Base-by-base conservation (phyloP, 305 asterid species). In the Solanum aculeatissimum region DNA sequence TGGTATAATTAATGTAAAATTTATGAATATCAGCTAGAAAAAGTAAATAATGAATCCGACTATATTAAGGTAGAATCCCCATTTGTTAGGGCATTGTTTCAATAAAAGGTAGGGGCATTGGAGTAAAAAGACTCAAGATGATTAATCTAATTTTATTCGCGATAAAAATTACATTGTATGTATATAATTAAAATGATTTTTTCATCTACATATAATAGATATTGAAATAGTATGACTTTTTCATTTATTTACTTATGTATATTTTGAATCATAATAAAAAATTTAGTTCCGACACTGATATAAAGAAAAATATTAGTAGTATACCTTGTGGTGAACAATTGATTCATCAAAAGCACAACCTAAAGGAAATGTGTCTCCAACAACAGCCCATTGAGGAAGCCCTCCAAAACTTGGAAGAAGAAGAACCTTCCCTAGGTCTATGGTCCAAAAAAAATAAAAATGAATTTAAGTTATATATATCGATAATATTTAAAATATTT, bases 341-440 rank as follows among this genome's bases (percentile, higher is more conserved):
- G 93, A 92, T 80, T 89, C 90, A 84, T 92, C 93, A 55, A 92
- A 92, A 79, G 91, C 90, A 84, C 94, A 90, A 7, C 93, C 94
- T 58, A 92, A 84, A 1, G 92, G 92, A 84, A 88, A 90, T 47
- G 94, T 91, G 77, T 92, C 95, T 19, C 97, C 98, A 40, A 95
- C 98, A 83, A 95, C 98, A 60, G 98, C 98, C 98, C 98, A 95
- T 85, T 95, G 98, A 42, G 98, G 94, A 13, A 95, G 88, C 71
- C 55, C 92, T 51, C 98, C 98, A 40, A 94, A 95, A 40, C 89
- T 70, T n/a, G 96, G 97, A 84, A 83, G 97, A 71, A 88, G 91
- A 55, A 95, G 93, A 82, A 94, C 98, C 85, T 95, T 95, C 9
- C 98, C 98, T n/a, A 94, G 94, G 89, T 95, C 98, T 95, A 57